These are phyloP conservation scores for Ambrosiella beaveri DNA, from an alignment of 2,329 filamentous ascomycete species.

Conservation along the genomic window DNA sequence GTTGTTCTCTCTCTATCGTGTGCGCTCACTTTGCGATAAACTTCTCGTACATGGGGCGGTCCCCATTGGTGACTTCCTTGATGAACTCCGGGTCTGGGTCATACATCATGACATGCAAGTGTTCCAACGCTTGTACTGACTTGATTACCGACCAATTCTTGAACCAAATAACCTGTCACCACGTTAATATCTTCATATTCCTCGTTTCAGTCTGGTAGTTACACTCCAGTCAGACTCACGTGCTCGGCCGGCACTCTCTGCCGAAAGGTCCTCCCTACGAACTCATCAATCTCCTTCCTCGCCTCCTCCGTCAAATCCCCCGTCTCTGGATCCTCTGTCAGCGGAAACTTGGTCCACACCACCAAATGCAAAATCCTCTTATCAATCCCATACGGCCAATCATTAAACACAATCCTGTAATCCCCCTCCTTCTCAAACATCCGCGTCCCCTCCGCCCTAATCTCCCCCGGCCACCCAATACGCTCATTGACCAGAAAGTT, in stretches of 20 bases:
- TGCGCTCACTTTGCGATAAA: not conserved
- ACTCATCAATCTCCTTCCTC: constrained; percentile 49
- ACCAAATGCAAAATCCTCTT: constrained; percentile 64
- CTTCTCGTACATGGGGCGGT: constrained; percentile 46
- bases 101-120: constrained; percentile 88
- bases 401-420: constrained; percentile 64
- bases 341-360: constrained; percentile 78
- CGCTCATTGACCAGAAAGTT: constrained; percentile 56
- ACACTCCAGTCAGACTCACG: not conserved
- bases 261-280: constrained; percentile 36
- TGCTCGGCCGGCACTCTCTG: not conserved
- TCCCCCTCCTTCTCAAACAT: constrained; percentile 27
- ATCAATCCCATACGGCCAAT: constrained; percentile 88
- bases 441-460: not conserved
- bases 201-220: not conserved
- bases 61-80: constrained; percentile 51
- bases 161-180: constrained; percentile 27
- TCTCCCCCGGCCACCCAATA: constrained; percentile 41
- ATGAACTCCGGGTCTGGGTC: constrained; percentile 56
- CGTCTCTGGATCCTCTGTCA: constrained; percentile 48
- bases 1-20: too few species aligned
- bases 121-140: constrained; percentile 72
- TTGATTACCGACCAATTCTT: constrained; percentile 71
- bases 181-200: not conserved
- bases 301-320: constrained; percentile 50